Evolutionary conservation across 2,329 filamentous ascomycete species (phyloP), one percentile per base, ranked within the genome.

Genomic region (Trichoderma sp.): DNA sequence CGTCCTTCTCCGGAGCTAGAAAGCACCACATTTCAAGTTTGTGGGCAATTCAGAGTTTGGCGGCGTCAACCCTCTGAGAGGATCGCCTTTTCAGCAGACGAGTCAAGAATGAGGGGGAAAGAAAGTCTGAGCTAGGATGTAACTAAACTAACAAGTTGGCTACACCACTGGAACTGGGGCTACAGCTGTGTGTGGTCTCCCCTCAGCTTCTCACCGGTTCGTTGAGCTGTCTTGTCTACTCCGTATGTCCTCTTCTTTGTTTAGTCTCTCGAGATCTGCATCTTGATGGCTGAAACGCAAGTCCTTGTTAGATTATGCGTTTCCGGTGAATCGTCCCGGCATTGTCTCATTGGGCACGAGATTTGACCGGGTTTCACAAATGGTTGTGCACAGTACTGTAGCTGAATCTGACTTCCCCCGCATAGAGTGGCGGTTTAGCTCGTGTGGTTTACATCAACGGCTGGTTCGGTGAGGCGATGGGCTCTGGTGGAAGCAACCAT

Each of bases 391-490:
- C n/a, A n/a, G n/a, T n/a, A n/a, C n/a, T n/a, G 25, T 29, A 53
- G 50, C 50, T 56, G 61, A 45, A 64, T 56, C 61, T 39, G 19
- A 22, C 17, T 7, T 10, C 35, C 48, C 48, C 48, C 60, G 48
- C 60, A 39, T 25, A 35, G 25, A 39, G 59, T 64, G 60, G 60
- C 48, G 60, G 52, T 29, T 54, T 64, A 54, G 60, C 34, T 48
- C 42, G 50, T 53, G 60, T 53, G 48, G 25, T 48, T 56, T 32
- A 35, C 37, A 48, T 42, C 60, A 54, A 64, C 60, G 60, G 52
- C 61, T 56, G 52, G 35, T 56, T 56, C 50, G 61, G 61, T 29
- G 32, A 64, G 19, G 48, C 13, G 27, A 61, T 61, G 29, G 5
- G 22, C 39, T 25, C 22, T 32, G 29, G 27, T 48, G n/a, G 34